Evolutionary conservation across 805 yeast genomes (phyloP).

Genomic region (Nakazawaea peltata): DNA sequence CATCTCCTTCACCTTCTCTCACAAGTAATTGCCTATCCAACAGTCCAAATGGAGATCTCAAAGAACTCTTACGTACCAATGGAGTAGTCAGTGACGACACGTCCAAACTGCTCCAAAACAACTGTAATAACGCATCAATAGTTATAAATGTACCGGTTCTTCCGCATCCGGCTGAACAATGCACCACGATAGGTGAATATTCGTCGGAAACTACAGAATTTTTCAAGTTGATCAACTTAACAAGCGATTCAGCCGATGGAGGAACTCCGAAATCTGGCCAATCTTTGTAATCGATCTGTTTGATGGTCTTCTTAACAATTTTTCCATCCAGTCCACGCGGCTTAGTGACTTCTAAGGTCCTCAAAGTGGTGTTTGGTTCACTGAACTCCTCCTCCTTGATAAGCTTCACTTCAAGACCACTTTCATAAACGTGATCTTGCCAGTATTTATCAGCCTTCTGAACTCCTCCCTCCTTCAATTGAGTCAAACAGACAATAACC

Average conservation of each 20-base stretch:
- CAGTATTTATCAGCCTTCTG: slow-evolving; percentile 14
- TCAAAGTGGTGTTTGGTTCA: slow-evolving; percentile 13
- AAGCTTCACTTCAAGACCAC: slow-evolving; percentile 7
- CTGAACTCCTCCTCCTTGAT: not conserved
- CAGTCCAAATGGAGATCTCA: slow-evolving; percentile 6
- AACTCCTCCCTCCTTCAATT: slow-evolving; percentile 15
- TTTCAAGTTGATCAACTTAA: slow-evolving; percentile 26
- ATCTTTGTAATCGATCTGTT: slow-evolving; percentile 31
- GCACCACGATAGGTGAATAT: slow-evolving; percentile 29
- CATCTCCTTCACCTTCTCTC: not conserved
- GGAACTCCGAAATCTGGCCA: slow-evolving; percentile 45
- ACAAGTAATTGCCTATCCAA: slow-evolving; percentile 5
- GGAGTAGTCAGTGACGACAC: not conserved
- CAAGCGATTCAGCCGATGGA: slow-evolving; percentile 20
- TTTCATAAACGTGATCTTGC: slow-evolving; percentile 15
- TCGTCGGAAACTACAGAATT: slow-evolving; percentile 12
- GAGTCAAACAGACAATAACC: slow-evolving; percentile 28
- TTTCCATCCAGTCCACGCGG: too few relatives aligned
- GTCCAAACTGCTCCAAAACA: slow-evolving; percentile 1
- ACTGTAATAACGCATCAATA: slow-evolving; percentile 30
- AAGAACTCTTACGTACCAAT: not conserved
- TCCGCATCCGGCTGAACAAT: slow-evolving; percentile 57
- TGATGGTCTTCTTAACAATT: slow-evolving; percentile 14
- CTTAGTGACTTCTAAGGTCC: slow-evolving; percentile 6
- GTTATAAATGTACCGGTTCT: slow-evolving; percentile 47